Percentiles rank a stretch among this genome's conserved stretches.
Conservation (phyloP, 108 stramenopile species). For the Cyclostephanos invisitatus region DNA sequence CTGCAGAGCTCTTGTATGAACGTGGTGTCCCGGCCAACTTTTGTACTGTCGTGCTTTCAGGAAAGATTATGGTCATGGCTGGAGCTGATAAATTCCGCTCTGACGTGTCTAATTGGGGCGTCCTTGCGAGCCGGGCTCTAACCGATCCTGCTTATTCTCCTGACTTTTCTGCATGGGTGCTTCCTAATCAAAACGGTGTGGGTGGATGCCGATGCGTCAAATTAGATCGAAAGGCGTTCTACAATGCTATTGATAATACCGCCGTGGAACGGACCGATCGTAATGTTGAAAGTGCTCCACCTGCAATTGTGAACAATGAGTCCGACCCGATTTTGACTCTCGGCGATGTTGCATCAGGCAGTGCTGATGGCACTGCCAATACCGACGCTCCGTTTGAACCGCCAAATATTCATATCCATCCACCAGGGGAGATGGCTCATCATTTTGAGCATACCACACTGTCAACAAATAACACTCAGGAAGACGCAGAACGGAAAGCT, state of each 20-base stretch:
- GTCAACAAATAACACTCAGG: constrained; percentile 6
- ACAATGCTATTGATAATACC: constrained; percentile 74
- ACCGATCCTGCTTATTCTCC: constrained; percentile 59
- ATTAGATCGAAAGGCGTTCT: constrained; percentile 56
- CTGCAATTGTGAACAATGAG: background rate
- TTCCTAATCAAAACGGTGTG: constrained; percentile 31
- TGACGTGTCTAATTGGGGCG: constrained; percentile 85
- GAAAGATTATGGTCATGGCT: constrained; percentile 83
- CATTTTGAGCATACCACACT: background rate
- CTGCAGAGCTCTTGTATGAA: constrained; percentile 68
- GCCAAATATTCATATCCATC: background rate
- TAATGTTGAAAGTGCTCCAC: background rate
- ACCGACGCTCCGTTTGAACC: background rate
- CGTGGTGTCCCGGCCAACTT: constrained; percentile 63
- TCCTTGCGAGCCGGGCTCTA: constrained; percentile 78
- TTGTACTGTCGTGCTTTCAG: constrained; percentile 81
- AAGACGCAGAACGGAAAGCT: constrained; percentile 23
- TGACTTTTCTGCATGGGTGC: constrained; percentile 87
- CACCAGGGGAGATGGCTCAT: background rate
- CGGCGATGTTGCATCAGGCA: background rate
- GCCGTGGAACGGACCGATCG: constrained; percentile 57
- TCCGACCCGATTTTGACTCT: background rate
- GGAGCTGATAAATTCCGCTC: constrained; percentile 86
- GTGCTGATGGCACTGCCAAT: background rate
- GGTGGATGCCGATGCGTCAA: constrained; percentile 78